These are phyloP conservation scores for Sarocladium oryzae DNA, from an alignment of 2,329 filamentous ascomycete genomes.

Conservation along the genomic window DNA sequence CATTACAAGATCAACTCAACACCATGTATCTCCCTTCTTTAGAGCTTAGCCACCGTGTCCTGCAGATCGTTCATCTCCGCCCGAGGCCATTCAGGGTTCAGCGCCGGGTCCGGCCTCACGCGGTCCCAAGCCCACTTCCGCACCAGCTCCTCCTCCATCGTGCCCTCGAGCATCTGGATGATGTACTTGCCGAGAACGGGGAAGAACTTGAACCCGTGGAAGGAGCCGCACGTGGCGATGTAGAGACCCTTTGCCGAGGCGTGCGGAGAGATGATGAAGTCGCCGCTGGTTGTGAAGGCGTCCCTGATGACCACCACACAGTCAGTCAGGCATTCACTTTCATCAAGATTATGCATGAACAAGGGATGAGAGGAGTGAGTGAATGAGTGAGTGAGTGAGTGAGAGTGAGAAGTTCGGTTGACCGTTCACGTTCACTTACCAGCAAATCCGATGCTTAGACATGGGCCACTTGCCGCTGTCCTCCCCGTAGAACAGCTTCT, in stretches of 20 bases:
- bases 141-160: conserved; percentile 34
- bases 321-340: no score
- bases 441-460: conserved; percentile 59
- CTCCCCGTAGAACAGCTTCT: conserved; percentile 52
- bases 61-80: conserved; percentile 49
- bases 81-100: conserved; percentile 50
- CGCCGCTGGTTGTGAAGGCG: conserved; percentile 53
- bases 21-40: neutral
- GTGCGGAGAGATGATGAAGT: conserved; percentile 58
- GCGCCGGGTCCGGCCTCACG: conserved; percentile 43
- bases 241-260: conserved; percentile 45
- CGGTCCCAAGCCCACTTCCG: conserved; percentile 54
- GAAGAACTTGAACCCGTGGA: conserved; percentile 64
- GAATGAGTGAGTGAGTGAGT: no score
- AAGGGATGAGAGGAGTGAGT: no score
- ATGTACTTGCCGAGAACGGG: conserved; percentile 58
- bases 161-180: conserved; percentile 45
- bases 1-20: no score
- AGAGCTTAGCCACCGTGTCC: conserved; percentile 25
- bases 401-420: no score
- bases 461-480: conserved; percentile 50
- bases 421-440: conserved; percentile 48
- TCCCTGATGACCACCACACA: conserved; percentile 53
- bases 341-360: no score
- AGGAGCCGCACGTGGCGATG: conserved; percentile 58